Evolutionary conservation across 2,329 filamentous ascomycete genomes (phyloP).

Genomic region (Aspergillus puulaauensis): DNA sequence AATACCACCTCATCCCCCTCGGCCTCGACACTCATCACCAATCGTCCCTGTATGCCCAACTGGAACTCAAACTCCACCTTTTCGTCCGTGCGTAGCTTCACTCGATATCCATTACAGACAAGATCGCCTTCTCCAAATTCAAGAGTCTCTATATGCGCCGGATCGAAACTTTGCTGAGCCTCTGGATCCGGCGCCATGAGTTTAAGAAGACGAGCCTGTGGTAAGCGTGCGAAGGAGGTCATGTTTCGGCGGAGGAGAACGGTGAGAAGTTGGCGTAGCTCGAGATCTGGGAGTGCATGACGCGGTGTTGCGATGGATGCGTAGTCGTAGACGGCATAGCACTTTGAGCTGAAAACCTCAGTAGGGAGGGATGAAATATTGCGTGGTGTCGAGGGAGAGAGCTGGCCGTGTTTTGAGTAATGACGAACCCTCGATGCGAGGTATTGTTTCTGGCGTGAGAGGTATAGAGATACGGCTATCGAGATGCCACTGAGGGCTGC

Average conservation of each 20-base stretch:
- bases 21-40: conserved; percentile 25
- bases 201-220: conserved; percentile 30
- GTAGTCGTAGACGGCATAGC: conserved; percentile 23
- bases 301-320: conserved; percentile 22
- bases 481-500: neutral
- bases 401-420: neutral
- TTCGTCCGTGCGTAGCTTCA: conserved; percentile 22
- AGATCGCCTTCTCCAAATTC: conserved; percentile 31
- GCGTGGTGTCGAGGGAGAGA: conserved; percentile 6
- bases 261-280: conserved; percentile 24
- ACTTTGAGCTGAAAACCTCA: conserved; percentile 17
- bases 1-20: conserved; percentile 21
- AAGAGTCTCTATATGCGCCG: conserved; percentile 24
- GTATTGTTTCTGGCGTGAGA: neutral
- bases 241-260: conserved; percentile 35
- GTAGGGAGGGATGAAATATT: conserved; percentile 26
- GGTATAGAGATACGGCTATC: conserved; percentile 1
- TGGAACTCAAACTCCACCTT: conserved; percentile 34
- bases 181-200: conserved; percentile 16
- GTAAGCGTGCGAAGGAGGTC: conserved; percentile 31
- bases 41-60: conserved; percentile 19
- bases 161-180: conserved; percentile 24
- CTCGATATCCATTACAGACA: conserved; percentile 33
- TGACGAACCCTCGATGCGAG: neutral
- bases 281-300: conserved; percentile 17